phyloP scores from a whole-genome alignment of 106 monocot genomes.

The Alisma plantagoaquatica region DNA sequence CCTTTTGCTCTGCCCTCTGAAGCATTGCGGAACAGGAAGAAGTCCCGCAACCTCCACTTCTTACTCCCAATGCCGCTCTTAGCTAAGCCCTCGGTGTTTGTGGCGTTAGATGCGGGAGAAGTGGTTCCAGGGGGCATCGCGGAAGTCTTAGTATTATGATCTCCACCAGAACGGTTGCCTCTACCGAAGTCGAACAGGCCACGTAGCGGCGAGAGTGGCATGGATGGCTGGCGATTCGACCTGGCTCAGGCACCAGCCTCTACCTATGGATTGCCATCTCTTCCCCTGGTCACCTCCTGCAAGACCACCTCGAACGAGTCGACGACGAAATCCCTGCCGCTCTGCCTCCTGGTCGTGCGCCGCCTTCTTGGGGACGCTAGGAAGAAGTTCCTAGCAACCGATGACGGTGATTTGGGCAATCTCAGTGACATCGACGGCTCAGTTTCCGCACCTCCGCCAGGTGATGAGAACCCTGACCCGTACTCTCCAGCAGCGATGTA shows the following conservation, averaged over 20 bases:
- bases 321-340: background rate
- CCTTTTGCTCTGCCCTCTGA: slow-evolving; percentile 41
- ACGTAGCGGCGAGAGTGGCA: slow-evolving; percentile 29
- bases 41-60: slow-evolving; percentile 43
- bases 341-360: background rate
- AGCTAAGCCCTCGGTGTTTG: background rate
- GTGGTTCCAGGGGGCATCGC: too few species aligned
- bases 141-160: too few species aligned
- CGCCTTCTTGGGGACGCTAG: too few species aligned
- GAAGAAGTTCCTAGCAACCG: background rate
- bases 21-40: slow-evolving; percentile 61
- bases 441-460: background rate
- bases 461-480: too few species aligned
- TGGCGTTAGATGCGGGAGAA: too few species aligned
- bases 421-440: background rate
- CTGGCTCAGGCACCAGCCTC: background rate
- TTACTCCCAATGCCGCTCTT: slow-evolving; percentile 15
- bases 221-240: background rate
- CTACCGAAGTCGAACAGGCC: background rate
- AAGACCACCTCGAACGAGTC: slow-evolving; percentile 14
- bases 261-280: background rate
- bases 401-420: slow-evolving; percentile 2
- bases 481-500: background rate
- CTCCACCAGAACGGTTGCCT: background rate
- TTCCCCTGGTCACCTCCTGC: slow-evolving; percentile 11